Base-by-base conservation (phyloP, 1,284 basidiomycete species). In the Fomitopsis schrenkii region DNA sequence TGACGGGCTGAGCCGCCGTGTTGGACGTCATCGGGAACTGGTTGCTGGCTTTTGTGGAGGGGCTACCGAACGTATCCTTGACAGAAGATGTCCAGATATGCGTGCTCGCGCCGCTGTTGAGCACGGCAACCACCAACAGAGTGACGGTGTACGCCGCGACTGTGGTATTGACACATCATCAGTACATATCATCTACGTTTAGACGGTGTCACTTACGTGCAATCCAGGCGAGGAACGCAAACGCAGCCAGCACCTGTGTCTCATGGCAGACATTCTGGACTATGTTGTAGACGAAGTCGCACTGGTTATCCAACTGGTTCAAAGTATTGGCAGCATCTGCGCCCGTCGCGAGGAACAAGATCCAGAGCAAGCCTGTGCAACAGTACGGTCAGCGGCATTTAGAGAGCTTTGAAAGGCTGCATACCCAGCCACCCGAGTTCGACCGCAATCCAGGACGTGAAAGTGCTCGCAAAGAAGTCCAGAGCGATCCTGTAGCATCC, bases 401-500 rank as follows among this genome's bases (percentile, higher is more conserved):
- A 15, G 9, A 22, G 9, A 14, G 12, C 7, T 28, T 15, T 7
- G 38, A 2, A n/a, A 15, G 41, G 19, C 5, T 41, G 64, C 70
- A 45, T 41, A 73, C 71, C 64, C 6, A 72, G 63, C 68, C 68
- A 70, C 58, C 35, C 53, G 10, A 73, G 65, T 63, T 73, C 72
- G 33, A 70, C 58, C 28, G 68, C 38, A 26, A 73, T 69, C 65
- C 67, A 62, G n/a, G 70, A 71, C 5, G 71, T 71, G 63, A 72
- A 66, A 5, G 67, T 68, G 7, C 55, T 66, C 54, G 64, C 55
- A 38, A 69, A 30, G 58, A 66, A 59, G 57, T 72, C 71, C 41
- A 72, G 55, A 14, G 66, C 44, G 36, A 70, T 42, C 66, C 71
- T 72, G 41, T 2, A 48, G 26, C 8, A 40, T 28, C 3, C 22